Base-by-base conservation (phyloP, 768 basidiomycete species). In the Macrolepiota dolichaula region DNA sequence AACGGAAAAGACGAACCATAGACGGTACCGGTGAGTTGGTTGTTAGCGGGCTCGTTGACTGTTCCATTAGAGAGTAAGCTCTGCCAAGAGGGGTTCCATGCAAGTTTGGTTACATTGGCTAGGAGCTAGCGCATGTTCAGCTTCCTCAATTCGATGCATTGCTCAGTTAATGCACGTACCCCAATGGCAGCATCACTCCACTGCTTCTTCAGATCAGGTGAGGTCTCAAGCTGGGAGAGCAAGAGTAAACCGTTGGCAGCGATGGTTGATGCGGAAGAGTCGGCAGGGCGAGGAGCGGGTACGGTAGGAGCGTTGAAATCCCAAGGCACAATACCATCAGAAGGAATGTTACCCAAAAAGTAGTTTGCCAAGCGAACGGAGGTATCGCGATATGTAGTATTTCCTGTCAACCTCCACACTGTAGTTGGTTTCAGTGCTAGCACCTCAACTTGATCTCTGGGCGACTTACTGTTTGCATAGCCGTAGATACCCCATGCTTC, bases 401-500 rank as follows among this genome's bases (percentile, higher is more conserved):
- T 67, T 12, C 74, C 70, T 0, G 88, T 88, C 29, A 78, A 77
- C 36, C 77, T 74, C 71, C 82, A 85, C 85, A 91, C 88, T 89
- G 7, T 27, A 52, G 25, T 51, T 53, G 38, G 4, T 24, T 25
- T 57, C 17, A 51, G 35, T 11, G 25, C 19, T 36, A 58, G 13
- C 29, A 32, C 1, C 9, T 47, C 40, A 15, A 36, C 44, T 51
- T 24, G 38, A 49, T 12, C 38, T 24, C 56, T 44, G 56, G 56
- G 25, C 57, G 29, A 73, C 85, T 36, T 64, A 88, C 88, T 87
- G 66, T 85, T 87, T 0, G 86, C 82, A 68, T 84, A 90, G 0
- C 87, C 87, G 64, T 85, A 86, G 29, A 89, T 79, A 1, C 79
- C 88, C 88, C 88, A 90, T 13, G 84, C 81, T 69, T 91, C 85